Percentiles rank a stretch among this genome's conserved stretches.
phyloP scores from a whole-genome alignment of 2,329 filamentous ascomycete genomes.

The Neoarthrinium moseri region DNA sequence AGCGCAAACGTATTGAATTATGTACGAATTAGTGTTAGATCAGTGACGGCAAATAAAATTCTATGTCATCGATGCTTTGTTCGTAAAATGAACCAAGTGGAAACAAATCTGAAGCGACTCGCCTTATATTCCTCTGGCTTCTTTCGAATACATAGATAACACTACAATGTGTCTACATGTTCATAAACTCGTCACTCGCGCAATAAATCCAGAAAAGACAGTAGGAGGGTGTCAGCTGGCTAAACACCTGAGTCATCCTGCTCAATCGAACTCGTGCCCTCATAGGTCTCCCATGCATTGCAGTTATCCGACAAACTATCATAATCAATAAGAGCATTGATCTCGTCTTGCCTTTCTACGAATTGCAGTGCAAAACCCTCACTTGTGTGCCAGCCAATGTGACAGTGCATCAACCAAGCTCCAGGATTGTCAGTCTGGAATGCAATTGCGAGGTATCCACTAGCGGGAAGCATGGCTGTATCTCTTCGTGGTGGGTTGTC shows the following conservation, averaged over 20 bases:
- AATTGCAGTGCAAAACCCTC: constrained; percentile 9
- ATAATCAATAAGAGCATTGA: constrained; percentile 1
- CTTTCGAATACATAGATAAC: too few relatives aligned
- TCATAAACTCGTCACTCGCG: too few relatives aligned
- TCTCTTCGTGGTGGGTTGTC: constrained; percentile 49
- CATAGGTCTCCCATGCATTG: constrained; percentile 3
- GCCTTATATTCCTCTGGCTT: too few relatives aligned
- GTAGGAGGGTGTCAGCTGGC: too few relatives aligned
- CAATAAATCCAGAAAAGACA: too few relatives aligned
- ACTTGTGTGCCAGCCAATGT: constrained; percentile 8
- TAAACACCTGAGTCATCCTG: constrained; percentile 8
- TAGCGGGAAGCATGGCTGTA: constrained; percentile 42
- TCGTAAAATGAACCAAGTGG: too few relatives aligned
- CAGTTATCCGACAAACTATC: constrained; percentile 2
- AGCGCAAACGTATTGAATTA: too few relatives aligned
- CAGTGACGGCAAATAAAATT: too few relatives aligned
- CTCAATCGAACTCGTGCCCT: neutral
- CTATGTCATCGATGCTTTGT: too few relatives aligned
- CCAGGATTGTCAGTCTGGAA: constrained; percentile 54
- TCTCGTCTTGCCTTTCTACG: constrained; percentile 5
- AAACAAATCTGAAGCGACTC: too few relatives aligned
- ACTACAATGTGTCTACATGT: too few relatives aligned
- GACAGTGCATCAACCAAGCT: constrained; percentile 13
- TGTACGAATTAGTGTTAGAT: too few relatives aligned
- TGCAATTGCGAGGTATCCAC: constrained; percentile 47